Evolutionary conservation across 306 rosid genomes (phyloP).

Genomic region (Styphnolobium japonicum): DNA sequence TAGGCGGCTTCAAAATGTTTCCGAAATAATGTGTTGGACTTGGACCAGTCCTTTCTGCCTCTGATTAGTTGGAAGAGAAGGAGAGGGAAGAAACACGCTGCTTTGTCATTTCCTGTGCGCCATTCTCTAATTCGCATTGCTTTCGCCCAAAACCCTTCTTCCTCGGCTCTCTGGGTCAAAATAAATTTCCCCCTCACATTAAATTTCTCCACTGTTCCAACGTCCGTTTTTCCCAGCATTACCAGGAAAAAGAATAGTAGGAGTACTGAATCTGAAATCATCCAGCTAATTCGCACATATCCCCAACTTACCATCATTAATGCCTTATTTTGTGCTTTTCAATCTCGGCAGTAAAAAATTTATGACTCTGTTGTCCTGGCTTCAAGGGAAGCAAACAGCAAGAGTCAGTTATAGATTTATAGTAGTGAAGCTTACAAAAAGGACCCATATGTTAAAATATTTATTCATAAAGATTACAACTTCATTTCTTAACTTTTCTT

Average conservation of each 20-base stretch:
- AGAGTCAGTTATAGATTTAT: background rate
- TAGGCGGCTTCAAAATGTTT: conserved; percentile 14
- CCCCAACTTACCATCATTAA: background rate
- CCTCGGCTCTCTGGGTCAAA: background rate
- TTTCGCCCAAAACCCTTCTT: too few species aligned
- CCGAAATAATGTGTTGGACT: background rate
- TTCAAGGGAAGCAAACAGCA: background rate
- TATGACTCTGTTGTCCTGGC: background rate
- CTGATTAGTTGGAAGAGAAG: background rate
- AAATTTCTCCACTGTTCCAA: background rate
- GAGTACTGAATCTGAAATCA: background rate
- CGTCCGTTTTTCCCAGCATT: too few species aligned
- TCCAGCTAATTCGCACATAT: background rate
- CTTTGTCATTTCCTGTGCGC: background rate
- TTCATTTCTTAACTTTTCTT: too few species aligned
- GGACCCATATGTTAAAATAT: too few species aligned
- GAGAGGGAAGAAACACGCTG: background rate
- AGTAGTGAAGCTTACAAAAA: background rate
- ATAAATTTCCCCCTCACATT: background rate
- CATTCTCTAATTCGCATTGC: background rate
- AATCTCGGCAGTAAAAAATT: background rate
- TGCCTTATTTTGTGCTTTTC: background rate
- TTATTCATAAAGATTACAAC: too few species aligned
- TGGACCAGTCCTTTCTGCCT: background rate
- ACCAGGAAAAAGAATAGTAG: too few species aligned